Percentiles rank a stretch among this genome's conserved stretches.
These are phyloP conservation scores for Ustilago crameri DNA, from an alignment of 1,284 basidiomycete species.

Conservation along the genomic window DNA sequence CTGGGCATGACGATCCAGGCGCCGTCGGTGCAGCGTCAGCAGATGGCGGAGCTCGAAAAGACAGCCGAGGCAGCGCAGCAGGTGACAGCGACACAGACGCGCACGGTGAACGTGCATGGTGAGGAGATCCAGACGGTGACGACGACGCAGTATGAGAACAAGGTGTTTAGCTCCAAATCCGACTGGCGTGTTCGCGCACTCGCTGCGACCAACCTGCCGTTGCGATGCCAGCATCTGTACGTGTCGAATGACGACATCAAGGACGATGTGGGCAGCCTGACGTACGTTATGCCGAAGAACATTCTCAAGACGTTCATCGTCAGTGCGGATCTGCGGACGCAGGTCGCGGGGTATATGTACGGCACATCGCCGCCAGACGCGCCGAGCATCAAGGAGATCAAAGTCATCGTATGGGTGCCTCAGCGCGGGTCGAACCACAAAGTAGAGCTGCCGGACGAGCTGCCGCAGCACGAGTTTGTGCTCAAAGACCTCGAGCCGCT, in stretches of 20 bases:
- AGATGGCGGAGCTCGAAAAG: conserved; percentile 99
- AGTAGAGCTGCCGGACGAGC: conserved; percentile 84
- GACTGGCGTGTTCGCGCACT: conserved; percentile 99
- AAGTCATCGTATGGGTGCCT: conserved; percentile 93
- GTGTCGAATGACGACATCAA: conserved; percentile 99
- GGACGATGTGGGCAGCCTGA: conserved; percentile 92
- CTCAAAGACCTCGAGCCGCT: conserved; percentile 93
- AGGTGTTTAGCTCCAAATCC: conserved; percentile 96
- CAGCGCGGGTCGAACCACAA: conserved; percentile 95
- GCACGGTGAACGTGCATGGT: conserved; percentile 97
- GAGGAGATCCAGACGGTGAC: conserved; percentile 96
- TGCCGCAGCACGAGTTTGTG: conserved; percentile 92
- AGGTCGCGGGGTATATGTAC: conserved; percentile 93
- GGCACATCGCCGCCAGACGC: conserved; percentile 93
- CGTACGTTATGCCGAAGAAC: conserved; percentile 98
- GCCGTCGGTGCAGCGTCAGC: conserved; percentile 84
- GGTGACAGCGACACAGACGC: conserved; percentile 94
- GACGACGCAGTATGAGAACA: conserved; percentile 97
- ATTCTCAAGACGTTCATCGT: conserved; percentile 93
- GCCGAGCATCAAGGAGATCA: conserved; percentile 98
- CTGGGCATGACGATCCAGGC: conserved; percentile 88
- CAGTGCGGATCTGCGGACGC: conserved; percentile 91
- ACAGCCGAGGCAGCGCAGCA: conserved; percentile 87
- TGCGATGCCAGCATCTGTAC: conserved; percentile 97
- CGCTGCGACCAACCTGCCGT: conserved; percentile 91